A percentile compares a stretch with the other conserved stretches of the same genome.
phyloP scores from a whole-genome alignment of 495 filamentous ascomycete species.

The Bryoglossum gracile region DNA sequence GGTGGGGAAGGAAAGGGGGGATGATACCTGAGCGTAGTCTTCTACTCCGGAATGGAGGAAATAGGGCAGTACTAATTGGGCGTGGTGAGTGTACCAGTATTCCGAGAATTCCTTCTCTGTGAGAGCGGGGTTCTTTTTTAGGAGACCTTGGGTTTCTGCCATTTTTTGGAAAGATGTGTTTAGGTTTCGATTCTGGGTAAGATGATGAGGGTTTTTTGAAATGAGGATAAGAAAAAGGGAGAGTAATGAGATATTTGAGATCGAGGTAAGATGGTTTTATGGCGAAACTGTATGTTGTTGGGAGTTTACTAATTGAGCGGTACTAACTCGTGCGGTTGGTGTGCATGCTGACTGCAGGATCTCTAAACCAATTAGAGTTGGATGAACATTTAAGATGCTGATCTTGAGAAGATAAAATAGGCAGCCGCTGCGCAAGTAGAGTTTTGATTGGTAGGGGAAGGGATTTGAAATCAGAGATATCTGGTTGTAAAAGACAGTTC shows the following conservation, averaged over 20 bases:
- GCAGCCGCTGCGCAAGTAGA: no score
- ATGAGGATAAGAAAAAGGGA: not conserved
- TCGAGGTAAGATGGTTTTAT: no score
- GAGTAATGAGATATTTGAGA: not conserved
- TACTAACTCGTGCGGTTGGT: no score
- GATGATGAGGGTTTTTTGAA: not conserved
- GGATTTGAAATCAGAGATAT: no score
- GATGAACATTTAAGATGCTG: no score
- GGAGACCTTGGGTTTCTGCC: slow-evolving; percentile 15
- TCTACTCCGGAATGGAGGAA: slow-evolving; percentile 11
- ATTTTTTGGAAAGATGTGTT: no score
- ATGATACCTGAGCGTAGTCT: slow-evolving; percentile 15
- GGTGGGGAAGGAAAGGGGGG: not conserved
- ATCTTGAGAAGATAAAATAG: no score
- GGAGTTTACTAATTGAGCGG: no score
- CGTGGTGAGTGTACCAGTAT: slow-evolving; percentile 9
- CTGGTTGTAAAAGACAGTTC: no score
- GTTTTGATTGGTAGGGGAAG: no score
- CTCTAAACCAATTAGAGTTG: no score
- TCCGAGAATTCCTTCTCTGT: slow-evolving; percentile 17
- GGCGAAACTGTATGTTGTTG: no score
- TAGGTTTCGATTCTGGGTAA: not conserved
- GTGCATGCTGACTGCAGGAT: slow-evolving; percentile 1
- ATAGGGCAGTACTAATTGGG: slow-evolving; percentile 9
- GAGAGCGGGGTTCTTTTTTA: slow-evolving; percentile 13